Evolutionary conservation across 805 yeast genomes (phyloP), one percentile per base, ranked within the genome.

Genomic region (Sugiyamaella smithiae): DNA sequence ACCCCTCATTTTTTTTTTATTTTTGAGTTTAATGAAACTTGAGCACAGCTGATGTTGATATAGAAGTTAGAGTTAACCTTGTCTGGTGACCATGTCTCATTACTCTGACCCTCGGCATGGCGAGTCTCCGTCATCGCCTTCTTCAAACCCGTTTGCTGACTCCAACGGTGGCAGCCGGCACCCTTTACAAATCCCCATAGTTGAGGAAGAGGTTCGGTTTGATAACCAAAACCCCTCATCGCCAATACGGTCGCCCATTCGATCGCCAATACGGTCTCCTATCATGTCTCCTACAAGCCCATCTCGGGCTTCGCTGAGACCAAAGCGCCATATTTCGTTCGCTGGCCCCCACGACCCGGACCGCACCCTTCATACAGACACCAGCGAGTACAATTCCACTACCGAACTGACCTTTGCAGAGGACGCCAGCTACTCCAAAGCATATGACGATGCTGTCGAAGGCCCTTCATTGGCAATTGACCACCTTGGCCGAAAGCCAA

Each of bases 401-500:
- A 20, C 32, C 16, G 31, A 14, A 11, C 16, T n/a, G n/a, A 29
- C 9, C 12, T 20, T 17, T 29, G 36, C 41, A 25, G 37, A 26
- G 14, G 42, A n/a, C 16, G 9, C 23, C 29, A 12, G 38, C 26
- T 48, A 53, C 46, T 49, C 43, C 36, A 40, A 37, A 25, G n/a
- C 42, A 17, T 32, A 25, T 11, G 50, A 36, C 25, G 45, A 45
- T 5, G 36, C 31, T 29, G 46, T 22, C 33, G 37, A 24, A 7
- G 52, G 42, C 33, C 16, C 22, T 12, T 3, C 38, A 19, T 19
- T 35, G 5, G 38, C 38, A 5, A 7, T 35, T 19, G 57, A 53
- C 43, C 54, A 53, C 20, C 43, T 57, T 41, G 57, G 51, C 5
- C 50, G 80, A 37, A 66, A 70, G 28, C 75, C 70, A 12, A 72